A percentile compares a stretch with the other conserved stretches of the same genome.
These are phyloP conservation scores for Alternaria angustiovoidea DNA, from an alignment of 2,329 filamentous ascomycete species.

Conservation along the genomic window DNA sequence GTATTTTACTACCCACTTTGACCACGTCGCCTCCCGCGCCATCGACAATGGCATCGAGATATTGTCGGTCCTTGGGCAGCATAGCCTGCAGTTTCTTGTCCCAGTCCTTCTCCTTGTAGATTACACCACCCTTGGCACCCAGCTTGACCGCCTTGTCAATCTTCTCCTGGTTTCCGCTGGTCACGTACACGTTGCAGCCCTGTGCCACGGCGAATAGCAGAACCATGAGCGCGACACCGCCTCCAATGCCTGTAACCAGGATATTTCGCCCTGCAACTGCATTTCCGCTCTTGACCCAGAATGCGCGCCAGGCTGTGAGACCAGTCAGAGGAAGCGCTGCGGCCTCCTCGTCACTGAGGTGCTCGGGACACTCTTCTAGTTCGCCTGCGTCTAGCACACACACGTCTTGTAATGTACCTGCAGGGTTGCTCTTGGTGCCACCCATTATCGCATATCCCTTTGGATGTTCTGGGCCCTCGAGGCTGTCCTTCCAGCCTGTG, in stretches of 20 bases:
- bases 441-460: constrained; percentile 71
- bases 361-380: constrained; percentile 76
- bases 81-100: constrained; percentile 73
- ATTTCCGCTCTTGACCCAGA: constrained; percentile 78
- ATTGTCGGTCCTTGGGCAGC: constrained; percentile 71
- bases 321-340: constrained; percentile 87
- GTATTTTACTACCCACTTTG: constrained; percentile 69
- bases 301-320: constrained; percentile 85
- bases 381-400: constrained; percentile 74
- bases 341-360: constrained; percentile 76
- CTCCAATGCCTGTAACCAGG: constrained; percentile 89
- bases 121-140: constrained; percentile 83
- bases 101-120: constrained; percentile 81
- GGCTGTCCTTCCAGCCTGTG: constrained; percentile 76
- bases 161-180: constrained; percentile 77
- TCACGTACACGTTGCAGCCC: constrained; percentile 83
- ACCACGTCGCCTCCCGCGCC: constrained; percentile 89
- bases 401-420: constrained; percentile 79
- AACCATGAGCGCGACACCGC: constrained; percentile 85
- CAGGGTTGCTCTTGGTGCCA: constrained; percentile 68
- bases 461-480: constrained; percentile 75
- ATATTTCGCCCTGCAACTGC: constrained; percentile 74
- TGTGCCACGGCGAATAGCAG: constrained; percentile 78
- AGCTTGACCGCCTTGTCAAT: constrained; percentile 74
- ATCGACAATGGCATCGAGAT: constrained; percentile 85